Evolutionary conservation across 1,284 basidiomycete species (phyloP).

Genomic region (Austroboletus olivaceoglutinosus): DNA sequence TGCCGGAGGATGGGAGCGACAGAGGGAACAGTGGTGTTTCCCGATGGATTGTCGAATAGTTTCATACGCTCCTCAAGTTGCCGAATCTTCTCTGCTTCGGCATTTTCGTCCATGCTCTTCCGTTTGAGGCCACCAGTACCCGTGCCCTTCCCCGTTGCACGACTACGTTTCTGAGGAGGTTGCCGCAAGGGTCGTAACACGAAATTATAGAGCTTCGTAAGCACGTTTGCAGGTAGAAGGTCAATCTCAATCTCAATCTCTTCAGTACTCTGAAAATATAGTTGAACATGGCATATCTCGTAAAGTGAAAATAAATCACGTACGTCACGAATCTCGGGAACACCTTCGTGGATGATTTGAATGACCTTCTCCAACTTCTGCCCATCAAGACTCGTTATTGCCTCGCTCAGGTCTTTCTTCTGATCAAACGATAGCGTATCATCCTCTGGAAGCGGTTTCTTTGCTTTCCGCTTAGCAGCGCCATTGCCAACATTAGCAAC

Average conservation of each 20-base stretch:
- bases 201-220: constrained; percentile 91
- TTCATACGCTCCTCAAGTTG: constrained; percentile 80
- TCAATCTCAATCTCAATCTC: constrained; percentile 98
- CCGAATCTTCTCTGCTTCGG: constrained; percentile 86
- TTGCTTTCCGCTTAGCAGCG: constrained; percentile 53
- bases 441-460: constrained; percentile 60
- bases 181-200: constrained; percentile 76
- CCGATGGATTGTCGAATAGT: constrained; percentile 62
- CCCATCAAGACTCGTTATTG: constrained; percentile 80
- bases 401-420: constrained; percentile 95
- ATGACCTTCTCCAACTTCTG: constrained; percentile 81
- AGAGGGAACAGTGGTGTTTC: constrained; percentile 35
- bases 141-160: constrained; percentile 67
- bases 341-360: constrained; percentile 87
- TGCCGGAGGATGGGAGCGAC: constrained; percentile 35
- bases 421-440: constrained; percentile 83
- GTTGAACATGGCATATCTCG: constrained; percentile 9
- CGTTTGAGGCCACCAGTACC: constrained; percentile 85
- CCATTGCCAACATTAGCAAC: constrained; percentile 28
- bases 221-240: constrained; percentile 75
- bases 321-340: constrained; percentile 86
- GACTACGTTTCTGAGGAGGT: constrained; percentile 58
- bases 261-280: constrained; percentile 70
- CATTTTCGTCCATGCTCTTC: constrained; percentile 90
- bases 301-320: constrained; percentile 36